Percentiles rank a stretch among this genome's conserved stretches.
phyloP scores from a whole-genome alignment of 1,284 basidiomycete species.

The Apiotrichum akiyoshidainum region DNA sequence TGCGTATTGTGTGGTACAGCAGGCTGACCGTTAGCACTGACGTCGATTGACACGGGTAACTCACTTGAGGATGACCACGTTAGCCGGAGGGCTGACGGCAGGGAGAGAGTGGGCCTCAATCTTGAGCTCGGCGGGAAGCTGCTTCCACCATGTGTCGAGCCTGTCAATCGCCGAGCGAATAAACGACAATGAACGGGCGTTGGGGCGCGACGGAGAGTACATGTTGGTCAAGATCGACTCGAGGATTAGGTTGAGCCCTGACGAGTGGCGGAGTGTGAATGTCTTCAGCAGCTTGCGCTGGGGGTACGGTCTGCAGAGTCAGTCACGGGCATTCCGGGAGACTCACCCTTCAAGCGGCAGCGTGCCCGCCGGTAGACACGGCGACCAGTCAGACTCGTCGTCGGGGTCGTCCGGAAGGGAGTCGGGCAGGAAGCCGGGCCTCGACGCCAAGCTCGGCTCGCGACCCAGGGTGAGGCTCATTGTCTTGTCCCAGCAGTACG shows the following conservation, averaged over 20 bases:
- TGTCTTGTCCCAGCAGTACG: slow-evolving; percentile 24
- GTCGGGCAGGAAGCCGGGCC: slow-evolving; percentile 7
- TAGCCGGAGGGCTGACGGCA: slow-evolving; percentile 3
- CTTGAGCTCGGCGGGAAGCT: slow-evolving; percentile 7
- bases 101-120: slow-evolving; percentile 6
- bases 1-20: slow-evolving; percentile 15
- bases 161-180: slow-evolving; percentile 10
- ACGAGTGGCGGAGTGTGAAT: slow-evolving; percentile 13
- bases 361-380: neutral
- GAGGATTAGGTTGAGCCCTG: slow-evolving; percentile 18
- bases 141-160: slow-evolving; percentile 7
- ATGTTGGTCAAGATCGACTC: slow-evolving; percentile 24
- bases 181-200: slow-evolving; percentile 16
- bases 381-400: slow-evolving; percentile 9
- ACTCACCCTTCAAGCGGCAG: slow-evolving; percentile 1
- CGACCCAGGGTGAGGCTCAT: slow-evolving; percentile 14
- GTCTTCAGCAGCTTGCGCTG: slow-evolving; percentile 9
- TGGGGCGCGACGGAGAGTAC: slow-evolving; percentile 20
- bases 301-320: slow-evolving; percentile 2
- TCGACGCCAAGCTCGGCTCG: slow-evolving; percentile 15
- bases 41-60: neutral
- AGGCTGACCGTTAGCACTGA: slow-evolving; percentile 8
- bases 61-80: slow-evolving; percentile 18
- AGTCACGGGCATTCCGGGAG: neutral
- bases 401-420: slow-evolving; percentile 11